These are phyloP conservation scores for Scheffersomyces segobiensis DNA, from an alignment of 1,139 yeast species.

Conservation along the genomic window DNA sequence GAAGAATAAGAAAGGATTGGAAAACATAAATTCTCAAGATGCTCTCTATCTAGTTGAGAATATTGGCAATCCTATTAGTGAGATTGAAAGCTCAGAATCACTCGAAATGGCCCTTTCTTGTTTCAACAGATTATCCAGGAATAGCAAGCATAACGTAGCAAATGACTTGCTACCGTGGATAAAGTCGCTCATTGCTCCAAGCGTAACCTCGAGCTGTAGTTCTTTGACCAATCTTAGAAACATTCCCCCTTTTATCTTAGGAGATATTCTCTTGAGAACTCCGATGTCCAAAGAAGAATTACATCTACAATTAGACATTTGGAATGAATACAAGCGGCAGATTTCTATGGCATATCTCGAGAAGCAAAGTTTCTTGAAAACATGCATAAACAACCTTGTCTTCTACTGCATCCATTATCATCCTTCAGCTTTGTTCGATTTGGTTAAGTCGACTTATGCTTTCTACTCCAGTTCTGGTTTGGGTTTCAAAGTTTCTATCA, in stretches of 20 bases:
- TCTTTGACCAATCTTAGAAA: slow-evolving; percentile 23
- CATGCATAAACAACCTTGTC: slow-evolving; percentile 25
- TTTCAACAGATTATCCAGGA: slow-evolving; percentile 6
- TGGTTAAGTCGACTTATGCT: slow-evolving; percentile 17
- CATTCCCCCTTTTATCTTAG: slow-evolving; percentile 39
- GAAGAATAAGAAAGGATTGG: not conserved
- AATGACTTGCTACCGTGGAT: slow-evolving; percentile 30
- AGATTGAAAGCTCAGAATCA: not conserved
- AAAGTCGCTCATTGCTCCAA: slow-evolving; percentile 24
- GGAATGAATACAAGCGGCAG: slow-evolving; percentile 23
- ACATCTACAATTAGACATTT: slow-evolving; percentile 37
- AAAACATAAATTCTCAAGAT: not conserved
- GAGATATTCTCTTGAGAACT: slow-evolving; percentile 37
- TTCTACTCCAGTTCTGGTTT: slow-evolving; percentile 7
- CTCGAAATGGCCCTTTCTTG: slow-evolving; percentile 8
- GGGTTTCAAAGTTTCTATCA: slow-evolving; percentile 5
- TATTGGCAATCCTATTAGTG: not conserved
- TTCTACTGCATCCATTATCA: slow-evolving; percentile 28
- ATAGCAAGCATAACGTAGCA: slow-evolving; percentile 1
- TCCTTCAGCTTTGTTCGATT: slow-evolving; percentile 17
- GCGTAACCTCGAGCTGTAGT: slow-evolving; percentile 29
- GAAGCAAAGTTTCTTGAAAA: slow-evolving; percentile 19
- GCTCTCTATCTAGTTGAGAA: not conserved
- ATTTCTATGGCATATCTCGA: slow-evolving; percentile 19
- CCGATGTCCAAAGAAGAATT: slow-evolving; percentile 35